Evolutionary conservation across 192 early-diverging fungal genomes (phyloP).

Genomic region (Cetraspora pellucida): DNA sequence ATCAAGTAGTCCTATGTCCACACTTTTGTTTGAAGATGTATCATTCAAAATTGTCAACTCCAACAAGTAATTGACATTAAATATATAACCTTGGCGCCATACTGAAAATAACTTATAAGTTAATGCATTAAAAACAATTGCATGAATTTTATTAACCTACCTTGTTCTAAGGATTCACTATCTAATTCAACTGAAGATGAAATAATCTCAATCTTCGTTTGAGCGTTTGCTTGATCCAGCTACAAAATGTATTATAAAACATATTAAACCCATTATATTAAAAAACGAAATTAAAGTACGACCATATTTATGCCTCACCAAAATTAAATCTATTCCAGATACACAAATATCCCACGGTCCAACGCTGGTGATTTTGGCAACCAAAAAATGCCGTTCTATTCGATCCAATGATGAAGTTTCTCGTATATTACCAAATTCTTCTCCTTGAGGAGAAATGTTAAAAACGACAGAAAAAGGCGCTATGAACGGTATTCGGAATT

Average conservation of each 20-base stretch:
- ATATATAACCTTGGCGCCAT: constrained; percentile 56
- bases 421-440: constrained; percentile 17
- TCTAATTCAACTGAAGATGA: constrained; percentile 28
- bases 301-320: constrained; percentile 21
- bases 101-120: constrained; percentile 35
- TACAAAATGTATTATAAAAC: neutral
- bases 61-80: constrained; percentile 46
- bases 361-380: constrained; percentile 41
- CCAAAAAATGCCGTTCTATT: constrained; percentile 41
- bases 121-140: constrained; percentile 8
- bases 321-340: constrained; percentile 45
- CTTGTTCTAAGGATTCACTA: constrained; percentile 13
- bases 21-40: constrained; percentile 21
- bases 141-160: constrained; percentile 23
- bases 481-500: constrained; percentile 56
- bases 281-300: constrained; percentile 33
- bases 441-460: constrained; percentile 35
- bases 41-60: constrained; percentile 37
- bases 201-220: constrained; percentile 13
- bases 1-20: constrained; percentile 27
- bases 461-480: constrained; percentile 57
- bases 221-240: constrained; percentile 9
- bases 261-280: too few relatives aligned
- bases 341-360: constrained; percentile 56
- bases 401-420: constrained; percentile 30